phyloP scores from a whole-genome alignment of 768 basidiomycete genomes.

The Lepiota subincarnata region DNA sequence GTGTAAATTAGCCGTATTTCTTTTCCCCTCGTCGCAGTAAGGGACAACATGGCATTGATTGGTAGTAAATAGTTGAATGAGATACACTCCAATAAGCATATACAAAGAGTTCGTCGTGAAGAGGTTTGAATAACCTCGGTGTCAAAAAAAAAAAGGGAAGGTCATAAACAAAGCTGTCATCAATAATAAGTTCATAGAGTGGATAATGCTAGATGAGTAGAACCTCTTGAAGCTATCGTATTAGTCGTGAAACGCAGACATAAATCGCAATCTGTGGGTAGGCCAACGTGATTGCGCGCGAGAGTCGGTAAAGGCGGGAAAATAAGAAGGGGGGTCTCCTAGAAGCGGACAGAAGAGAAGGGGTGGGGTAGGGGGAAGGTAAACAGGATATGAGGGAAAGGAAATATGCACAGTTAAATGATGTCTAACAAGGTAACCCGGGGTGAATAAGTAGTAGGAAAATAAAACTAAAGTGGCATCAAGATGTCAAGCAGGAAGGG shows the following conservation, averaged over 20 bases:
- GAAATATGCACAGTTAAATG: background rate
- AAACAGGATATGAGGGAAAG: background rate
- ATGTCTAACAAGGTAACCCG: constrained; percentile 3
- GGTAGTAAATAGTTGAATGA: background rate
- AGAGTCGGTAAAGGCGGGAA: background rate
- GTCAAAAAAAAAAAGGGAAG: too few species aligned
- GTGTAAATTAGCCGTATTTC: background rate
- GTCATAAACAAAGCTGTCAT: too few species aligned
- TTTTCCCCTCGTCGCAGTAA: background rate
- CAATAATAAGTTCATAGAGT: constrained; percentile 5
- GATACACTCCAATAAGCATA: constrained; percentile 1
- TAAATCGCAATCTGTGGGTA: constrained; percentile 1
- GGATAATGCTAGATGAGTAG: background rate
- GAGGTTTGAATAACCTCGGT: too few species aligned
- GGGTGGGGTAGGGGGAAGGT: background rate
- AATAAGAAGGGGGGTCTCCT: background rate
- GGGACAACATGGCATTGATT: background rate
- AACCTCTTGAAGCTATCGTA: background rate
- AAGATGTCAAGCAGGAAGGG: background rate
- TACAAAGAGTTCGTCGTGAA: background rate
- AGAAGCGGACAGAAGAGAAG: constrained; percentile 3
- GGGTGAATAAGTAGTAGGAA: background rate
- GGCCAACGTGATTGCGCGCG: background rate
- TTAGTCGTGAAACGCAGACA: constrained; percentile 4
- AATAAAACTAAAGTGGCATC: constrained; percentile 2